A percentile compares a stretch with the other conserved stretches of the same genome.
phyloP scores from a whole-genome alignment of 2,329 filamentous ascomycete species.

The Mariannaea elegans region DNA sequence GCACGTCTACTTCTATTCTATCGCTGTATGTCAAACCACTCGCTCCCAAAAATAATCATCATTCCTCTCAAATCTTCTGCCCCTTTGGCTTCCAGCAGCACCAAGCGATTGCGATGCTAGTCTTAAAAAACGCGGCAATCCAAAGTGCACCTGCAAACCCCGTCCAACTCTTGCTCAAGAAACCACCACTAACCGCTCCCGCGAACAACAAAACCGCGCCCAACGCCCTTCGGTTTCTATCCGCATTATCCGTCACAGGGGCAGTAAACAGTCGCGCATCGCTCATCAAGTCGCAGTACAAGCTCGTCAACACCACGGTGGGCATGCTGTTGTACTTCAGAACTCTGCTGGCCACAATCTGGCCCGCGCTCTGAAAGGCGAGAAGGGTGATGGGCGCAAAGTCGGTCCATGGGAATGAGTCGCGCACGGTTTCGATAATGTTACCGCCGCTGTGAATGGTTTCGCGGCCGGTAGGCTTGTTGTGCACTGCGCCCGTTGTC shows the following conservation, averaged over 20 bases:
- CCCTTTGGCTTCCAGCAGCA: slow-evolving; percentile 37
- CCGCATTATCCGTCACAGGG: slow-evolving; percentile 35
- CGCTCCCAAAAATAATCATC: not conserved
- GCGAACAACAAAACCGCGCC: slow-evolving; percentile 36
- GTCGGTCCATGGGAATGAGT: slow-evolving; percentile 36
- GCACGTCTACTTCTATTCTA: not conserved
- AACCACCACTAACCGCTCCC: slow-evolving; percentile 36
- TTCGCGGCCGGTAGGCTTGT: slow-evolving; percentile 28
- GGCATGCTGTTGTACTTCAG: slow-evolving; percentile 42
- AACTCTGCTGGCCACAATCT: slow-evolving; percentile 38
- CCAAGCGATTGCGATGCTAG: slow-evolving; percentile 34
- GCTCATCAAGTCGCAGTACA: slow-evolving; percentile 42
- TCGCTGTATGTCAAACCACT: not conserved
- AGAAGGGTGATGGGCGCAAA: slow-evolving; percentile 37
- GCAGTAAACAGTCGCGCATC: slow-evolving; percentile 39
- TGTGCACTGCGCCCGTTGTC: slow-evolving; percentile 34
- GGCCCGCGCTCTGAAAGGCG: slow-evolving; percentile 39
- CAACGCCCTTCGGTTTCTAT: slow-evolving; percentile 31
- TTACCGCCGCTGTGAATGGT: slow-evolving; percentile 27
- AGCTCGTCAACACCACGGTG: slow-evolving; percentile 37
- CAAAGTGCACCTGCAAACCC: slow-evolving; percentile 39
- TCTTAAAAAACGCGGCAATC: slow-evolving; percentile 39
- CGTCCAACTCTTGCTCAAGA: slow-evolving; percentile 40
- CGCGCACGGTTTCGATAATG: slow-evolving; percentile 34
- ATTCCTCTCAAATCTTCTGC: not conserved